Evolutionary conservation across 441 rosid species (phyloP).

Genomic region (Populus hybrid): DNA sequence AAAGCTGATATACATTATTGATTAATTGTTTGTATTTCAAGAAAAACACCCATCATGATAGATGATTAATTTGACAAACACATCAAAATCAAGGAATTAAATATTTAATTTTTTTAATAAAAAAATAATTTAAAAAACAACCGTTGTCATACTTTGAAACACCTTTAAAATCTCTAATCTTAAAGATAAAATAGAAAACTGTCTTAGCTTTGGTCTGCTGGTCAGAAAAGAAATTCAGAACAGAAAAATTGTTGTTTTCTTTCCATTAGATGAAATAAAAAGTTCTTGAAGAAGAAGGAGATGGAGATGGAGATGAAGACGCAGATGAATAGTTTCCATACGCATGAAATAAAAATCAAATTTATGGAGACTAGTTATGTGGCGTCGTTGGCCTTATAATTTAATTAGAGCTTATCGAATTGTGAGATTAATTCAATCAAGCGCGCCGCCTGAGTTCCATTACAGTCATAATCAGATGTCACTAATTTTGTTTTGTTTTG

Average conservation of each 20-base stretch:
- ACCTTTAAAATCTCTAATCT: neutral
- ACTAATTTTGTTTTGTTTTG: too few relatives aligned
- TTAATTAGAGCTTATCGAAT: neutral
- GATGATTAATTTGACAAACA: too few relatives aligned
- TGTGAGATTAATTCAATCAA: neutral
- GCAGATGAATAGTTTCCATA: neutral
- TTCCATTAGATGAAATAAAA: too few relatives aligned
- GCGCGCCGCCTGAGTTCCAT: neutral
- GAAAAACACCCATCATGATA: too few relatives aligned
- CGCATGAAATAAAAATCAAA: neutral
- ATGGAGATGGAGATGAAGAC: too few relatives aligned
- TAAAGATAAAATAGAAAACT: neutral
- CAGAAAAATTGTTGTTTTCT: too few relatives aligned
- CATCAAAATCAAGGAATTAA: too few relatives aligned
- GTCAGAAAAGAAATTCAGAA: neutral
- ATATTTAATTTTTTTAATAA: too few relatives aligned
- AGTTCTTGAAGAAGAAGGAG: too few relatives aligned
- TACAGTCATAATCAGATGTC: neutral
- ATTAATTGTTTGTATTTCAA: too few relatives aligned
- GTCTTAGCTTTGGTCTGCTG: neutral
- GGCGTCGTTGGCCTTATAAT: neutral
- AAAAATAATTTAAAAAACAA: too few relatives aligned
- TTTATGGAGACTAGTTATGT: neutral
- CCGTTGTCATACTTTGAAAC: accelerated
- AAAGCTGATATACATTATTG: too few relatives aligned